Evolutionary conservation across 1,139 yeast species (phyloP).

Genomic region (Entelexis sorbosivorans): DNA sequence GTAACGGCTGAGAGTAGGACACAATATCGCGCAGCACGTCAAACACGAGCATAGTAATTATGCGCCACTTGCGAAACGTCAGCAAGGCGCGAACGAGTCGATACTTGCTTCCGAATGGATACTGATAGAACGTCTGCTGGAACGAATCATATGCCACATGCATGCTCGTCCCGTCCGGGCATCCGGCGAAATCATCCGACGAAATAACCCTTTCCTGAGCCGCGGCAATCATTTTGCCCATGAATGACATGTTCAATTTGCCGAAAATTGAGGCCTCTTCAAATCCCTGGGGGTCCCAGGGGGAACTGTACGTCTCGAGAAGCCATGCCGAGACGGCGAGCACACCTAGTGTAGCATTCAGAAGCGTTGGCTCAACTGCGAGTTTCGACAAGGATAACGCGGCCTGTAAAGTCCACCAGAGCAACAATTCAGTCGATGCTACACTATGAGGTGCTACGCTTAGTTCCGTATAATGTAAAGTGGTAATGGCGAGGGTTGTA

Average conservation of each 20-base stretch:
- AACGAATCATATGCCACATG: background rate
- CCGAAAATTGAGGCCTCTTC: conserved; percentile 18
- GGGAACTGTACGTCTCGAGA: conserved; percentile 2
- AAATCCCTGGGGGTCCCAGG: conserved; percentile 2
- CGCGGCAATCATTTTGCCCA: conserved; percentile 9
- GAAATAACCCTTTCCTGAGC: background rate
- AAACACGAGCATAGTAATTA: conserved; percentile 3
- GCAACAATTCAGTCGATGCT: conserved; percentile 4
- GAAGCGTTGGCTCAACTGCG: background rate
- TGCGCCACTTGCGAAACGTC: conserved; percentile 1
- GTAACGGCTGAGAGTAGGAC: conserved; percentile 15
- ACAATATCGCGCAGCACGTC: conserved; percentile 9
- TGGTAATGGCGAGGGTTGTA: background rate
- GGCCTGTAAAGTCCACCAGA: background rate
- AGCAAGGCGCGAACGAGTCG: conserved; percentile 3
- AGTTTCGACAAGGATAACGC: background rate
- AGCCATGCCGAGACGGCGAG: background rate
- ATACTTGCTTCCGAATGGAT: background rate
- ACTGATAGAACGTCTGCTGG: background rate
- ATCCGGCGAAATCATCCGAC: conserved; percentile 10
- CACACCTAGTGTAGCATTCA: background rate
- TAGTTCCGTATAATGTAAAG: conserved; percentile 2
- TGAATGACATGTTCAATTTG: conserved; percentile 9
- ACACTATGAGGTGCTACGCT: background rate
- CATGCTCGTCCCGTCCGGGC: conserved; percentile 3